These are phyloP conservation scores for Fusarium robinianum DNA, from an alignment of 2,329 filamentous ascomycete species.

Conservation along the genomic window DNA sequence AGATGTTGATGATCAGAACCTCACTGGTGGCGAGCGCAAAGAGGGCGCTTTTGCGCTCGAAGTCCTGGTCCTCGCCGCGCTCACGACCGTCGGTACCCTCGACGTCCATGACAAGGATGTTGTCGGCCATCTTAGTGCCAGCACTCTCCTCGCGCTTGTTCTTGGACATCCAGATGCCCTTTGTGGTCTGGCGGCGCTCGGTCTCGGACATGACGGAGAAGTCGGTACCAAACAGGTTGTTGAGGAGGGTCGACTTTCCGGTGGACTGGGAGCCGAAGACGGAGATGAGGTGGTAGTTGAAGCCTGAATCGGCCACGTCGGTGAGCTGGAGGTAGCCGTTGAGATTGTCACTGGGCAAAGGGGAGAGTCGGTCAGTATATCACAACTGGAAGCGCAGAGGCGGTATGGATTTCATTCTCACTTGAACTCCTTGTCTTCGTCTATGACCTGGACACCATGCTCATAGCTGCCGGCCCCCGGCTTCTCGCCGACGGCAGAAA, in stretches of 20 bases:
- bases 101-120: constrained; percentile 99
- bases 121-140: constrained; percentile 79
- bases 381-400: constrained; percentile 11
- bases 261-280: constrained; percentile 99
- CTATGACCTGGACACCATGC: constrained; percentile 95
- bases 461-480: constrained; percentile 72
- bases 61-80: constrained; percentile 96
- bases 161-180: constrained; percentile 99
- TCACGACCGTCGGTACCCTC: constrained; percentile 97
- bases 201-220: constrained; percentile 98
- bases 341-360: constrained; percentile 66
- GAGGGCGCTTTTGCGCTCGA: constrained; percentile 96
- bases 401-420: constrained; percentile 57
- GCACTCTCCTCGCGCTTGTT: constrained; percentile 71
- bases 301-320: constrained; percentile 83
- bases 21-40: constrained; percentile 98
- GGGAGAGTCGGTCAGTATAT: constrained; percentile 19
- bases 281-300: constrained; percentile 99
- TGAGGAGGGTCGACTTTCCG: constrained; percentile 95
- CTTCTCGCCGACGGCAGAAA: constrained; percentile 72
- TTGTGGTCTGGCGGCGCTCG: constrained; percentile 93
- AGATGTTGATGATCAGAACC: constrained; percentile 97
- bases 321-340: constrained; percentile 81
- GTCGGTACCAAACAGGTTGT: constrained; percentile 91
- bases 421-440: constrained; percentile 94